These are phyloP conservation scores for Rubia balearica DNA, from an alignment of 305 asterid species.

Conservation along the genomic window DNA sequence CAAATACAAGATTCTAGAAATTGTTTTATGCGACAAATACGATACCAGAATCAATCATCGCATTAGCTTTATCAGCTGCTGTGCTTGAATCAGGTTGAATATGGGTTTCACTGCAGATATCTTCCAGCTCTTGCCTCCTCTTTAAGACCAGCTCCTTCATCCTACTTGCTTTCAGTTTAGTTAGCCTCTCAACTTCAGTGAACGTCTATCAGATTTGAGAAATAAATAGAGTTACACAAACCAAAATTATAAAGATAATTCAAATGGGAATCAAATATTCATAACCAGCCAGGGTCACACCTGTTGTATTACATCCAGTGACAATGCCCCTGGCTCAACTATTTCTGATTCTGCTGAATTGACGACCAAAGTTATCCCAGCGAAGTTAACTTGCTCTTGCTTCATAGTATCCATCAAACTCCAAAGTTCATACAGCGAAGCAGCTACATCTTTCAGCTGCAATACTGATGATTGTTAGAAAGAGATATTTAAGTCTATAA, in stretches of 20 bases:
- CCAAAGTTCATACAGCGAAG: constrained; percentile 76
- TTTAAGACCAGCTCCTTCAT: constrained; percentile 87
- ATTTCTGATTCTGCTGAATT: constrained; percentile 56
- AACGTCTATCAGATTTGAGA: constrained; percentile 41
- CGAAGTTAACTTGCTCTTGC: constrained; percentile 59
- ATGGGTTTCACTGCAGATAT: constrained; percentile 60
- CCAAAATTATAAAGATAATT: constrained; percentile 4
- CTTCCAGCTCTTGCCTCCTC: constrained; percentile 79
- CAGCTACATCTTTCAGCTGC: constrained; percentile 77
- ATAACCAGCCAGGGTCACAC: constrained; percentile 22
- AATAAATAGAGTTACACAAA: constrained; percentile 15
- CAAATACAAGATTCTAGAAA: background rate
- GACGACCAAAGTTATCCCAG: constrained; percentile 47
- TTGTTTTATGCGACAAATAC: constrained; percentile 11
- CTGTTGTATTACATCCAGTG: constrained; percentile 66
- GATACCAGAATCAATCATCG: constrained; percentile 87
- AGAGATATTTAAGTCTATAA: constrained; percentile 15
- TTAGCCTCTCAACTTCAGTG: constrained; percentile 81
- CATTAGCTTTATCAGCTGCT: constrained; percentile 75
- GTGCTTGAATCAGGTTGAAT: constrained; percentile 85
- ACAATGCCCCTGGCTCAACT: constrained; percentile 59
- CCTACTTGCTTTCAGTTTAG: constrained; percentile 77
- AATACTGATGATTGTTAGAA: constrained; percentile 23
- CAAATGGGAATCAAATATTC: constrained; percentile 1
- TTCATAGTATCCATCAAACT: constrained; percentile 66